Base-by-base conservation (phyloP, 192 early-diverging fungal species). In the Coemansia furcata region DNA sequence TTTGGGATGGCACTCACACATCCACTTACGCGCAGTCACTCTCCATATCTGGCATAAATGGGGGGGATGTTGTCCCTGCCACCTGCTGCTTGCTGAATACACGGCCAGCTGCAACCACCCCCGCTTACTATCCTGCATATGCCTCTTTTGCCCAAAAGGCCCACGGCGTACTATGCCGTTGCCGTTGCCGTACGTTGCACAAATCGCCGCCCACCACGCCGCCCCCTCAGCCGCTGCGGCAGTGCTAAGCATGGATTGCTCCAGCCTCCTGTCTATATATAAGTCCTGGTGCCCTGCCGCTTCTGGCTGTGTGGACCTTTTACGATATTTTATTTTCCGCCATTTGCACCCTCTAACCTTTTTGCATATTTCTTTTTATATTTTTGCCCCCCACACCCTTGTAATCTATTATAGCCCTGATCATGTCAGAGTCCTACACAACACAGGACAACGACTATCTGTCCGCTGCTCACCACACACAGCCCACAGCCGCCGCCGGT, bases 381-480 rank as follows among this genome's bases (percentile, higher is more conserved):
- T 42, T 54, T 30, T n/a, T 32, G 52, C 36, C 11, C 39, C 30
- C 12, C 23, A 26, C 23, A 15, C 63, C 26, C 43, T 14, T 37
- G 37, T 62, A 30, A 14, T 44, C 60, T 47, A 26, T 50, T 15
- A 12, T 68, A 46, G n/a, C 32, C 38, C 38, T 32, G 29, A 55
- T 17, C 21, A 82, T 82, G 80, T 68, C 80, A 30, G 76, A 82
- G 67, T 65, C 80, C 1, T 82, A 72, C 72, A 73, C 80, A 33
- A 77, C 68, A 35, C 76, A 73, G 63, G 80, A 74, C 71, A 82
- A 67, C 71, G 80, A 82, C 52, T 82, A 74, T 47, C 55, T 82
- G 54, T 57, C 55, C 30, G 54, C 80, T 15, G 65, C 74, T n/a
- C 74, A 77, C 63, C 80, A 46, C 66, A 49, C 68, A 19, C 75